Percentiles rank a stretch among this genome's conserved stretches.
phyloP scores from a whole-genome alignment of 495 filamentous ascomycete species.

The Aspergillus carlsbadensis region DNA sequence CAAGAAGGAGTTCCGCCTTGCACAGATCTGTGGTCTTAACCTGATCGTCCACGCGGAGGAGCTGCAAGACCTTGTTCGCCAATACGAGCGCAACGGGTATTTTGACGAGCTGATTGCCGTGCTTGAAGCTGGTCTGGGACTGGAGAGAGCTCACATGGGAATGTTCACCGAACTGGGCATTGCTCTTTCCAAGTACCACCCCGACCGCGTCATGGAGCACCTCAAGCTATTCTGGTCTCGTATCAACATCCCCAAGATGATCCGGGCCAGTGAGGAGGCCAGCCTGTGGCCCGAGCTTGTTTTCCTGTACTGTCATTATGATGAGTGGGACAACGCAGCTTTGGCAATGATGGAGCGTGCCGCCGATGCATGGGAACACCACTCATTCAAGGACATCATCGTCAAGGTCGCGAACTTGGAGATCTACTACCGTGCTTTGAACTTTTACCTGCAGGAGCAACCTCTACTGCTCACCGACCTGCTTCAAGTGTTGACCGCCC shows the following conservation, averaged over 20 bases:
- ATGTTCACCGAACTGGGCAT: slow-evolving; percentile 98
- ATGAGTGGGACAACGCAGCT: slow-evolving; percentile 98
- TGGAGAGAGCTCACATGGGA: slow-evolving; percentile 88
- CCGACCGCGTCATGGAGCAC: slow-evolving; percentile 97
- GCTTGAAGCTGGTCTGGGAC: slow-evolving; percentile 90
- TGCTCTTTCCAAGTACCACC: slow-evolving; percentile 94
- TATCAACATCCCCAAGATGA: slow-evolving; percentile 98
- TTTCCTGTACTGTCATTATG: slow-evolving; percentile 98
- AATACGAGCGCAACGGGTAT: slow-evolving; percentile 97
- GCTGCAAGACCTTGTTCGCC: slow-evolving; percentile 85
- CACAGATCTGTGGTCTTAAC: slow-evolving; percentile 98
- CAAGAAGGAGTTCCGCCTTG: slow-evolving; percentile 99
- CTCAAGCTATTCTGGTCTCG: slow-evolving; percentile 98
- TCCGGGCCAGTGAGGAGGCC: slow-evolving; percentile 90
- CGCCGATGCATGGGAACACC: slow-evolving; percentile 98
- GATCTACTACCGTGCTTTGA: slow-evolving; percentile 97
- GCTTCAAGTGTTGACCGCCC: slow-evolving; percentile 83
- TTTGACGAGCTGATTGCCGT: slow-evolving; percentile 96
- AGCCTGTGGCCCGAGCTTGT: slow-evolving; percentile 97
- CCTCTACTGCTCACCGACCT: slow-evolving; percentile 93
- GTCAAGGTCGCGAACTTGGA: slow-evolving; percentile 98
- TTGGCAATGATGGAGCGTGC: slow-evolving; percentile 99
- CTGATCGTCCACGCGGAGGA: slow-evolving; percentile 98
- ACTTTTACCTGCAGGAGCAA: slow-evolving; percentile 97
- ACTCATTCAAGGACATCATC: slow-evolving; percentile 98